Evolutionary conservation across 345 rosid genomes (phyloP).

Genomic region (Acer saccharum): DNA sequence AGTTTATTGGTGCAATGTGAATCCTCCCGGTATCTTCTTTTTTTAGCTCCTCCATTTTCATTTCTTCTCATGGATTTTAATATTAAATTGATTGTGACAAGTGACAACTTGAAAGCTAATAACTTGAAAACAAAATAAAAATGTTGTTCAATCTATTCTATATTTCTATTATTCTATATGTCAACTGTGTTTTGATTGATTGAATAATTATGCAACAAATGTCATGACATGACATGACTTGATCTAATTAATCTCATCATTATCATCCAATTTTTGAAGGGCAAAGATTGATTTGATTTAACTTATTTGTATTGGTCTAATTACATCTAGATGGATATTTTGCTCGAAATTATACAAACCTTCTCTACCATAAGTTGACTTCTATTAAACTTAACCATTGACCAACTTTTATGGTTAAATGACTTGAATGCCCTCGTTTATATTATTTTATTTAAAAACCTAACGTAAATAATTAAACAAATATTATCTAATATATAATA

Average conservation of each 20-base stretch:
- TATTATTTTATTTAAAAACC: too few relatives aligned
- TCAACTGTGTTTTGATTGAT: slow-evolving; percentile 10
- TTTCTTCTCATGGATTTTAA: not conserved
- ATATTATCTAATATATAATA: too few relatives aligned
- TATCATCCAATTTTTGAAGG: not conserved
- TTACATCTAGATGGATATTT: too few relatives aligned
- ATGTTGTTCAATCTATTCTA: not conserved
- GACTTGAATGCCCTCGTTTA: too few relatives aligned
- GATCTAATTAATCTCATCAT: not conserved
- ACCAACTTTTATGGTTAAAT: too few relatives aligned
- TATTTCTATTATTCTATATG: slow-evolving; percentile 1
- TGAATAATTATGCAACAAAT: slow-evolving; percentile 13
- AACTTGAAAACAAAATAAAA: too few relatives aligned
- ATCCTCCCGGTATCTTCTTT: slow-evolving; percentile 14
- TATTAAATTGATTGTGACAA: slow-evolving; percentile 5
- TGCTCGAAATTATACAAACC: too few relatives aligned
- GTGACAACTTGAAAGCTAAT: slow-evolving; percentile 1
- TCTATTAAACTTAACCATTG: too few relatives aligned
- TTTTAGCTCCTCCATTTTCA: not conserved
- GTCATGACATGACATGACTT: not conserved
- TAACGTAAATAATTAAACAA: too few relatives aligned
- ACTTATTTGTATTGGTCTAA: too few relatives aligned
- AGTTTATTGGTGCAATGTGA: not conserved
- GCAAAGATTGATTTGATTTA: not conserved
- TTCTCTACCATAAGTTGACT: too few relatives aligned